Conservation (phyloP, 768 basidiomycete species). For the Tremella mesenterica region DNA sequence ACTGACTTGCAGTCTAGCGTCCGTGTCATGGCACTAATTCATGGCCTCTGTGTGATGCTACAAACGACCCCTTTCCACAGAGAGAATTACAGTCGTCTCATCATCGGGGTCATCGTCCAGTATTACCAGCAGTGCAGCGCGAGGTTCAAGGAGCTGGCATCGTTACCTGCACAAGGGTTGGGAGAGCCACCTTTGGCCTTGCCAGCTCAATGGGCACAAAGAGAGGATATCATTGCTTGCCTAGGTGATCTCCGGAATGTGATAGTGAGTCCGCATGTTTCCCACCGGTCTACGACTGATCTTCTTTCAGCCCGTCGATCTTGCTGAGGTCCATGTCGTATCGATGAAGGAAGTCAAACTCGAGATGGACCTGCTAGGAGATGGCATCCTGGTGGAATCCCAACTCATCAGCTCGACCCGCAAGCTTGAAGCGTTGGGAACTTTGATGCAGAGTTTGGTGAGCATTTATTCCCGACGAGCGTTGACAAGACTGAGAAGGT, state of each 20-base stretch:
- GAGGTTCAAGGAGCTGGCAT: slow-evolving; percentile 61
- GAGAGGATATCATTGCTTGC: slow-evolving; percentile 65
- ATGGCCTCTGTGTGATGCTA: slow-evolving; percentile 85
- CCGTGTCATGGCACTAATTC: slow-evolving; percentile 77
- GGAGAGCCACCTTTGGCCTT: slow-evolving; percentile 51
- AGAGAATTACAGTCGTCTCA: slow-evolving; percentile 88
- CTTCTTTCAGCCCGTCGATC: slow-evolving; percentile 18
- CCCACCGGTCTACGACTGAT: not conserved
- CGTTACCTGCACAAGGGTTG: slow-evolving; percentile 29
- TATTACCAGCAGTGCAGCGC: slow-evolving; percentile 92
- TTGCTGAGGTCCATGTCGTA: slow-evolving; percentile 46
- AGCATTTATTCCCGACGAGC: slow-evolving; percentile 44
- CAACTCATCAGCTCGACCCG: slow-evolving; percentile 65
- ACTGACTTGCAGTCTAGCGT: slow-evolving; percentile 60
- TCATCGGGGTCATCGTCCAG: slow-evolving; percentile 86
- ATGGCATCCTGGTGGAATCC: slow-evolving; percentile 51
- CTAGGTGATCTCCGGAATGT: slow-evolving; percentile 57
- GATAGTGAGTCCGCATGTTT: slow-evolving; percentile 47
- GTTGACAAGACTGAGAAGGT: not conserved
- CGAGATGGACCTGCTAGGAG: slow-evolving; percentile 60
- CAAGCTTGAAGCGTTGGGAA: slow-evolving; percentile 65
- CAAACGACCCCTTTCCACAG: slow-evolving; percentile 85
- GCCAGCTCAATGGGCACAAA: slow-evolving; percentile 65
- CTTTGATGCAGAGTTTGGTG: slow-evolving; percentile 78
- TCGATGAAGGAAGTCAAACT: slow-evolving; percentile 70